A percentile compares a stretch with the other conserved stretches of the same genome.
Conservation (phyloP, 805 yeast species). For the Kuraishia floccosa region DNA sequence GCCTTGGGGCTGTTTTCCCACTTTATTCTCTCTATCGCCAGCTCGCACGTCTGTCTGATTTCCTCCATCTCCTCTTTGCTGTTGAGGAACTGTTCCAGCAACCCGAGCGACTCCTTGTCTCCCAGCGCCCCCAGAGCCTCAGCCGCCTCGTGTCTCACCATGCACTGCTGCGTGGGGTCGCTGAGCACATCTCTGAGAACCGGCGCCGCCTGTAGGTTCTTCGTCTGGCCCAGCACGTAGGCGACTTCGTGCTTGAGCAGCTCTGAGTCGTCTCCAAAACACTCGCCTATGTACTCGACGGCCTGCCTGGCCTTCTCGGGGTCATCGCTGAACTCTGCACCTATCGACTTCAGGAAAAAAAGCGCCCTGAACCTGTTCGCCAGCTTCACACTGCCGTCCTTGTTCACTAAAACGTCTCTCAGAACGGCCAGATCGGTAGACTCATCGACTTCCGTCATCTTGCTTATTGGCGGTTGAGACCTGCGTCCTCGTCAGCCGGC, state of each 20-base stretch:
- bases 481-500: no score
- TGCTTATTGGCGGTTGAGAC: neutral
- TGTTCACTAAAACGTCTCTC: conserved; percentile 60
- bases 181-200: conserved; percentile 60
- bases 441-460: conserved; percentile 14
- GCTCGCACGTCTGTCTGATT: conserved; percentile 94
- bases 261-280: conserved; percentile 76
- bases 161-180: conserved; percentile 62
- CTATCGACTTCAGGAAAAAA: conserved; percentile 80
- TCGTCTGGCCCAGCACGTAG: conserved; percentile 92
- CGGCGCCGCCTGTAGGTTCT: conserved; percentile 70
- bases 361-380: conserved; percentile 91
- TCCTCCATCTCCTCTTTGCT: conserved; percentile 67
- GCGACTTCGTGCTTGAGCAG: conserved; percentile 96
- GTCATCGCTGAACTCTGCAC: conserved; percentile 52
- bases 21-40: conserved; percentile 87
- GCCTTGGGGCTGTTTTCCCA: conserved; percentile 75
- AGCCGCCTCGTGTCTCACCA: conserved; percentile 99
- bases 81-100: conserved; percentile 53
- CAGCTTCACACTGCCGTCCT: conserved; percentile 56
- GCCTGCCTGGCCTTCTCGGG: conserved; percentile 50
- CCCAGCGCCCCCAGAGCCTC: conserved; percentile 97
- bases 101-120: conserved; percentile 56
- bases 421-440: conserved; percentile 42
- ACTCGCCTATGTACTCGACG: conserved; percentile 73